These are phyloP conservation scores for Camillea tinctor DNA, from an alignment of 2,329 filamentous ascomycete species.

Conservation along the genomic window DNA sequence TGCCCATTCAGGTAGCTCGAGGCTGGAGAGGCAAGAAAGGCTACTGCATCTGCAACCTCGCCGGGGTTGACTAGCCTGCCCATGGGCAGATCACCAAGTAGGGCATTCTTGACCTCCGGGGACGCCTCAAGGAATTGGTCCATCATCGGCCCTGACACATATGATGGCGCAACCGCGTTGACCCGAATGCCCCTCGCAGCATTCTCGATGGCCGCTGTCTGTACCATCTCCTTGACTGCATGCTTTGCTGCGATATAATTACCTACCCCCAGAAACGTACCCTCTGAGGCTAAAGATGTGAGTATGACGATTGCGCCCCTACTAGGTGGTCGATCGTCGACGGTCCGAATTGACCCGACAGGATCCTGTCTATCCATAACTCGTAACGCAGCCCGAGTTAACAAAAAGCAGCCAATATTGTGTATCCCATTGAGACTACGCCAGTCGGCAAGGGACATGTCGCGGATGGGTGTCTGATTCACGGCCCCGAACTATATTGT, in stretches of 20 bases:
- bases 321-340: slow-evolving; percentile 1
- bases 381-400: slow-evolving; percentile 18
- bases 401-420: slow-evolving; percentile 19
- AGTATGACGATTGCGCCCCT: slow-evolving; percentile 20
- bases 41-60: slow-evolving; percentile 20
- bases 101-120: slow-evolving; percentile 13
- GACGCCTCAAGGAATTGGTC: slow-evolving; percentile 13
- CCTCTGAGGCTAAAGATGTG: slow-evolving; percentile 19
- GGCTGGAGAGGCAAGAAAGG: slow-evolving; percentile 17
- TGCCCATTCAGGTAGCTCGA: slow-evolving; percentile 23
- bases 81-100: slow-evolving; percentile 19
- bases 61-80: slow-evolving; percentile 8
- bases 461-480: slow-evolving; percentile 15
- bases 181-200: slow-evolving; percentile 14
- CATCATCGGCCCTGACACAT: slow-evolving; percentile 20
- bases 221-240: slow-evolving; percentile 21
- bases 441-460: slow-evolving; percentile 19
- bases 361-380: slow-evolving; percentile 16
- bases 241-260: slow-evolving; percentile 19
- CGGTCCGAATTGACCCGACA: not conserved
- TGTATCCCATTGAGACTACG: slow-evolving; percentile 18
- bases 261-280: slow-evolving; percentile 14
- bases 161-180: slow-evolving; percentile 19
- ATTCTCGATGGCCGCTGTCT: slow-evolving; percentile 19
- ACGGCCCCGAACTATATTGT: slow-evolving; percentile 10